Conservation (phyloP, 352 stramenopile species). For the Phytophthora agathidicida region DNA sequence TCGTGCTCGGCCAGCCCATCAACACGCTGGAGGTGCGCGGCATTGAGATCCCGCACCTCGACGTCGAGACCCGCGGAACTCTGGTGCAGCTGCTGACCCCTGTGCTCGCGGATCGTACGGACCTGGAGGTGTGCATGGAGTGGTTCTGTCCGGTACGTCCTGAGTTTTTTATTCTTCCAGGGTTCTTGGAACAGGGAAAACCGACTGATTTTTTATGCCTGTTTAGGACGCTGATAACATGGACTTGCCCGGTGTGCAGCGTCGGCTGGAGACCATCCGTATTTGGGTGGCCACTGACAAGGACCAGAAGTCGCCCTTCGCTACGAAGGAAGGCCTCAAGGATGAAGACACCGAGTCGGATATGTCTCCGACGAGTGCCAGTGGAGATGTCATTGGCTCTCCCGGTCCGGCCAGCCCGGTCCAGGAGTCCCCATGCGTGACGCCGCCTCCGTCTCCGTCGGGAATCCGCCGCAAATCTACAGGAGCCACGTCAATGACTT, state of each 20-base stretch:
- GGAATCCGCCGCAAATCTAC: conserved; percentile 46
- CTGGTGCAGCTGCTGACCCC: conserved; percentile 83
- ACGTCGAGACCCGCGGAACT: conserved; percentile 68
- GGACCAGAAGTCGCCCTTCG: conserved; percentile 85
- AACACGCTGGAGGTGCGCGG: conserved; percentile 75
- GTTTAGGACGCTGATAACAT: conserved; percentile 71
- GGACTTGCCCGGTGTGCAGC: conserved; percentile 55
- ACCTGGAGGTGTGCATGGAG: conserved; percentile 89
- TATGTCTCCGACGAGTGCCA: conserved; percentile 53
- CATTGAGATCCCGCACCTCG: conserved; percentile 86
- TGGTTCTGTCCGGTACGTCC: conserved; percentile 81
- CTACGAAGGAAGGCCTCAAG: conserved; percentile 47
- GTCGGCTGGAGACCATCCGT: conserved; percentile 78
- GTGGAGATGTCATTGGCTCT: conserved; percentile 48
- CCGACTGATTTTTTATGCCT: conserved; percentile 19
- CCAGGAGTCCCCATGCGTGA: conserved; percentile 37
- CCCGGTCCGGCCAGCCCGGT: conserved; percentile 64
- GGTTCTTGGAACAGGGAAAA: conserved; percentile 10
- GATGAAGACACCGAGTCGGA: conserved; percentile 77
- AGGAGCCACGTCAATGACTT: conserved; percentile 46
- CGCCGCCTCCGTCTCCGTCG: conserved; percentile 54
- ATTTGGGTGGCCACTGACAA: conserved; percentile 90
- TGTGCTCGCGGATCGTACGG: conserved; percentile 77
- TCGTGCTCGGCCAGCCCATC: conserved; percentile 76
- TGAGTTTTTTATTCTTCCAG: conserved; percentile 23